Percentiles rank a stretch among this genome's conserved stretches.
phyloP scores from a whole-genome alignment of 805 yeast species.

The Barnettozyma sp. region DNA sequence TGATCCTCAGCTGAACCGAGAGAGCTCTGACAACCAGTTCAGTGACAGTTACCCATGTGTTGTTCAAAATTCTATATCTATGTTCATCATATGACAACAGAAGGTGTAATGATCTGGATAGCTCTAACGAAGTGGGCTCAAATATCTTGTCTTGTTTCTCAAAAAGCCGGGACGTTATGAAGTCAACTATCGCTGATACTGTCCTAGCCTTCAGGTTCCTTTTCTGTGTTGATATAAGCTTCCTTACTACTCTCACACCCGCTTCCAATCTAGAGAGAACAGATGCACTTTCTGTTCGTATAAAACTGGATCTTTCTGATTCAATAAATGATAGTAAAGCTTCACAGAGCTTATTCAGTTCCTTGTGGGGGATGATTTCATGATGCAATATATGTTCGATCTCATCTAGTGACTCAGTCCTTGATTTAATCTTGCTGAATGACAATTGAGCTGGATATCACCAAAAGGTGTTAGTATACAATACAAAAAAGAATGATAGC shows the following conservation, averaged over 20 bases:
- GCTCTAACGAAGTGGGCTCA: slow-evolving; percentile 27
- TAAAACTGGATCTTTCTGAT: slow-evolving; percentile 31
- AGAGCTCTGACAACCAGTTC: slow-evolving; percentile 11
- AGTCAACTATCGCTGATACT: slow-evolving; percentile 10
- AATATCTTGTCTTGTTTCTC: slow-evolving; percentile 14
- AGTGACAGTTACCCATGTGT: slow-evolving; percentile 13
- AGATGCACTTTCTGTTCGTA: slow-evolving; percentile 20
- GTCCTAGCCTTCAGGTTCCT: slow-evolving; percentile 14
- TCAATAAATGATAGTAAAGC: slow-evolving; percentile 27
- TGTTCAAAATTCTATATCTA: slow-evolving; percentile 16
- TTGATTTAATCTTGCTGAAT: slow-evolving; percentile 47
- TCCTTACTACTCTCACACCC: slow-evolving; percentile 30
- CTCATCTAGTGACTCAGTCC: slow-evolving; percentile 43
- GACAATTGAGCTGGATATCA: slow-evolving; percentile 30
- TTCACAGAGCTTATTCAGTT: slow-evolving; percentile 22
- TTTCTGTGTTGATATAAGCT: slow-evolving; percentile 12
- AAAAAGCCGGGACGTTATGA: slow-evolving; percentile 12
- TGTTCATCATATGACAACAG: slow-evolving; percentile 20
- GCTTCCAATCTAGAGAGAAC: slow-evolving; percentile 28
- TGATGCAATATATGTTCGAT: slow-evolving; percentile 27
- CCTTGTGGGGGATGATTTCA: slow-evolving; percentile 21
- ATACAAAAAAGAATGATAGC: too few species aligned
- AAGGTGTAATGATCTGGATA: slow-evolving; percentile 24
- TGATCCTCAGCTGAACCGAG: slow-evolving; percentile 6
- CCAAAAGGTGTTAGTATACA: too few species aligned